Evolutionary conservation across 176 grass and related monocot genomes (phyloP).

Genomic region (Phyllostachys edulis): DNA sequence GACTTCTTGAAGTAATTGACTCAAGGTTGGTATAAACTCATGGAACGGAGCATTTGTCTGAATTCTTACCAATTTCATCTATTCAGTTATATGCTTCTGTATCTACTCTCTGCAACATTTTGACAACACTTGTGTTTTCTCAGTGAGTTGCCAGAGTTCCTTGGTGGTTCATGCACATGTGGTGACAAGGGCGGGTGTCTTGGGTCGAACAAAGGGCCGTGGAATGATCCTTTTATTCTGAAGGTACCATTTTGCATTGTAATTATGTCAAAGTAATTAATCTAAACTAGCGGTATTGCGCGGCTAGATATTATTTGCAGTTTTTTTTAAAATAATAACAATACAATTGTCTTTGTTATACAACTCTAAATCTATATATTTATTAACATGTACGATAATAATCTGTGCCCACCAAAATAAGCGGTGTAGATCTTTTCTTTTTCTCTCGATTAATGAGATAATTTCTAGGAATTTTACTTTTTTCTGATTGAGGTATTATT

Average conservation of each 20-base stretch:
- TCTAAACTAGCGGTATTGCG: no score
- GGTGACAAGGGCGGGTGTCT: slow-evolving; percentile 79
- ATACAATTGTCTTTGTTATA: no score
- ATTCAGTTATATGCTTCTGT: neutral
- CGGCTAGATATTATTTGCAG: no score
- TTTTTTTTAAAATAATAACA: no score
- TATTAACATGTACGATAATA: no score
- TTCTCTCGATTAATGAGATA: no score
- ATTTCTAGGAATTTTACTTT: no score
- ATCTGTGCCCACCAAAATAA: no score
- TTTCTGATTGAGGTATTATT: no score
- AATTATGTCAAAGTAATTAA: neutral
- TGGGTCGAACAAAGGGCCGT: slow-evolving; percentile 89
- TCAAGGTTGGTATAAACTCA: slow-evolving; percentile 52
- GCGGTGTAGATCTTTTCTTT: no score
- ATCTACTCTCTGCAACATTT: neutral
- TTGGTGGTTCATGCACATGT: slow-evolving; percentile 90
- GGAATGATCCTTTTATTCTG: slow-evolving; percentile 86
- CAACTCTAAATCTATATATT: no score
- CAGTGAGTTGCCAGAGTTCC: slow-evolving; percentile 95
- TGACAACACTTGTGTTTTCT: slow-evolving; percentile 35
- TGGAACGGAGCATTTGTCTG: neutral
- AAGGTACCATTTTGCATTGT: slow-evolving; percentile 43
- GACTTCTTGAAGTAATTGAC: slow-evolving; percentile 91
- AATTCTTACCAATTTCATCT: slow-evolving; percentile 23